Evolutionary conservation across 495 filamentous ascomycete genomes (phyloP).

Genomic region (Chaetomium cochliodes): DNA sequence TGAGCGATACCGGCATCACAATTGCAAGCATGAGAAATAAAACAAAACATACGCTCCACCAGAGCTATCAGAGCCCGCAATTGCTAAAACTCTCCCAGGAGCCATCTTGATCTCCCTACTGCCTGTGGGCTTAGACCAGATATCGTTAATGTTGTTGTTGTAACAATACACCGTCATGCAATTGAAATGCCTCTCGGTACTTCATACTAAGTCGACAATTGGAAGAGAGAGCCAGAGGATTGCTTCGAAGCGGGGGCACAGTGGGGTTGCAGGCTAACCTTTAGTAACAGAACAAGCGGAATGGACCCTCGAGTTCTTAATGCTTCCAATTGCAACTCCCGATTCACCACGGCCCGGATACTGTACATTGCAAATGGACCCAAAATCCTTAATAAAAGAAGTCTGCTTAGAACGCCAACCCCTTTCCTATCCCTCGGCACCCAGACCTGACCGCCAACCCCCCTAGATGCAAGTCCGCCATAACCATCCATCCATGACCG

Average conservation of each 20-base stretch:
- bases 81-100: conserved; percentile 64
- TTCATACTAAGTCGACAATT: neutral
- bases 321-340: neutral
- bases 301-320: neutral
- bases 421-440: neutral
- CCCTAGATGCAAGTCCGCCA: conserved; percentile 17
- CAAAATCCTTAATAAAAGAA: neutral
- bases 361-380: conserved; percentile 3
- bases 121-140: neutral
- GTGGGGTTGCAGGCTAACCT: conserved; percentile 7
- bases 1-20: conserved; percentile 4
- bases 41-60: conserved; percentile 71
- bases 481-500: conserved; percentile 15
- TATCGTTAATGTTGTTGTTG: neutral
- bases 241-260: conserved; percentile 16
- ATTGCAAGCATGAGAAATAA: neutral
- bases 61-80: conserved; percentile 88
- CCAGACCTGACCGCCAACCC: conserved; percentile 10
- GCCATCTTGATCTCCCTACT: conserved; percentile 20
- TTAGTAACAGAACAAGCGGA: neutral
- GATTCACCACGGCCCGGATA: neutral
- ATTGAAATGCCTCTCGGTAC: neutral
- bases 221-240: neutral
- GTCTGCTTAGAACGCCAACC: conserved; percentile 10
- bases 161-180: neutral